Percentiles rank a stretch among this genome's conserved stretches.
Conservation (phyloP, 352 stramenopile species). For the Pythium dissimile region DNA sequence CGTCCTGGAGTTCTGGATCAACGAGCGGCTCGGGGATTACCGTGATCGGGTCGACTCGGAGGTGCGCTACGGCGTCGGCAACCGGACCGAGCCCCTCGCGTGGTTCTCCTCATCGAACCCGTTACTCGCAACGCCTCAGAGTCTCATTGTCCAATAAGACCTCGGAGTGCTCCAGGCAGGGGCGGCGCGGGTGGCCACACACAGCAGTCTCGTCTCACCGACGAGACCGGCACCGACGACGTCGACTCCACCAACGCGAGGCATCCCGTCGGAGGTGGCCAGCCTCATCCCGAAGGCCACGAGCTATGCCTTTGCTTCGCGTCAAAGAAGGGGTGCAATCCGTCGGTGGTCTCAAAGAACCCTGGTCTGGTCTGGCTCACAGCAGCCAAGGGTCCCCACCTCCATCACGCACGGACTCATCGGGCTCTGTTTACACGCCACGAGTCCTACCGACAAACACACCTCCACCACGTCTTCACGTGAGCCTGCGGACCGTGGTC, state of each 20-base stretch:
- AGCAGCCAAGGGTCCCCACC: not conserved
- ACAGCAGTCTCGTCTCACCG: not conserved
- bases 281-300: not conserved
- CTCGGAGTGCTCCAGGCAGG: not conserved
- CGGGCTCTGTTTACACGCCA: too few relatives aligned
- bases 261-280: not conserved
- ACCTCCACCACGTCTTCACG: too few relatives aligned
- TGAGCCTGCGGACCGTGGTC: too few relatives aligned
- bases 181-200: not conserved
- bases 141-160: not conserved
- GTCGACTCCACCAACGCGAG: too few relatives aligned
- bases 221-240: not conserved
- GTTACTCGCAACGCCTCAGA: not conserved
- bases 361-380: not conserved
- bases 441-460: too few relatives aligned
- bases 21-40: not conserved
- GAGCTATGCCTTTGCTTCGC: not conserved
- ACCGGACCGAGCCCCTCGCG: not conserved
- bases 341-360: too few relatives aligned
- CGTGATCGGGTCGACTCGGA: not conserved
- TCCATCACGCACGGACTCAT: not conserved
- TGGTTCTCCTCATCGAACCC: slow-evolving; percentile 7
- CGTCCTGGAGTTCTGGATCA: slow-evolving; percentile 3
- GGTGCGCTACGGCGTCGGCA: not conserved
- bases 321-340: not conserved